phyloP scores from a whole-genome alignment of 441 rosid genomes.

The Erysimum pusillum region DNA sequence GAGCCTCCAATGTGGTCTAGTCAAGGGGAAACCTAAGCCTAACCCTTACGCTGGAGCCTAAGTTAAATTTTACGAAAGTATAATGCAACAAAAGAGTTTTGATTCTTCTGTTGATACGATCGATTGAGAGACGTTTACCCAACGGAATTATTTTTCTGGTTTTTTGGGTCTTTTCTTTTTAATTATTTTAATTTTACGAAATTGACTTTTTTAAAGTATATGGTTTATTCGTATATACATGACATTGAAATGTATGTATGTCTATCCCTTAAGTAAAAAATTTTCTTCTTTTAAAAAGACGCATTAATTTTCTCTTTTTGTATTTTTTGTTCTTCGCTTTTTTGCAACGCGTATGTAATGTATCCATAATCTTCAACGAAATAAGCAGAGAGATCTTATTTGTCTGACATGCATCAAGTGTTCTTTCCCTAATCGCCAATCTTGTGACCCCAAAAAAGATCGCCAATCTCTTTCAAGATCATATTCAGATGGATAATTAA shows the following conservation, averaged over 20 bases:
- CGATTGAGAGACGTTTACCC: slow-evolving; percentile 22
- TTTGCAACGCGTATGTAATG: slow-evolving; percentile 42
- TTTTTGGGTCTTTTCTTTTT: slow-evolving; percentile 24
- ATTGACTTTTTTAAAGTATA: slow-evolving; percentile 19
- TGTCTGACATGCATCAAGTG: slow-evolving; percentile 24
- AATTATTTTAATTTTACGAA: slow-evolving; percentile 27
- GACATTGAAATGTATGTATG: slow-evolving; percentile 39
- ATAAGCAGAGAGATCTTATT: slow-evolving; percentile 44
- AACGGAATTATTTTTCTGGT: slow-evolving; percentile 27
- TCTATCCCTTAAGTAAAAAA: slow-evolving; percentile 34
- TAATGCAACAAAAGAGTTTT: slow-evolving; percentile 37
- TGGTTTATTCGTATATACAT: slow-evolving; percentile 48
- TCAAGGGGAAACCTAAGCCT: slow-evolving; percentile 58
- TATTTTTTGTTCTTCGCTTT: slow-evolving; percentile 30
- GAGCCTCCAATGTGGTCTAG: slow-evolving; percentile 65
- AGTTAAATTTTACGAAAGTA: slow-evolving; percentile 22
- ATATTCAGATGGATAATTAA: background rate
- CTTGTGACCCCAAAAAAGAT: background rate
- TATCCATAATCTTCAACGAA: slow-evolving; percentile 37
- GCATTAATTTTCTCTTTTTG: slow-evolving; percentile 21
- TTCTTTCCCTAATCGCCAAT: background rate
- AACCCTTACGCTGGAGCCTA: slow-evolving; percentile 60
- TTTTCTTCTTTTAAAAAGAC: background rate
- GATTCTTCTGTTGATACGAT: slow-evolving; percentile 35
- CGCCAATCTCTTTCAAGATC: background rate